Evolutionary conservation across 768 basidiomycete genomes (phyloP).

Genomic region (Hortiboletus campestris): DNA sequence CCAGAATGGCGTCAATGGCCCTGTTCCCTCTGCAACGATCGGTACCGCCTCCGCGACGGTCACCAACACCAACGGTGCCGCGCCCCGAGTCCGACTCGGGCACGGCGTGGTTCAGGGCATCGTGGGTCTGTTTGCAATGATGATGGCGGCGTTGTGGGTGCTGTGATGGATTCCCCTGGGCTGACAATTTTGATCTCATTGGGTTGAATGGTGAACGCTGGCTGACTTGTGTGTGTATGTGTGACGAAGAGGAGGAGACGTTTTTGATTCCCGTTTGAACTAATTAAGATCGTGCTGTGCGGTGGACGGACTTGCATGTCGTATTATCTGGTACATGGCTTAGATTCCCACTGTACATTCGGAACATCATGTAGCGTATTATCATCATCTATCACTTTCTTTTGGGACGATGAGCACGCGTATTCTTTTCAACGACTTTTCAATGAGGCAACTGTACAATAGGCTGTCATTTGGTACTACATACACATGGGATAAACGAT

Average conservation of each 20-base stretch:
- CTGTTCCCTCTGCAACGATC: conserved; percentile 55
- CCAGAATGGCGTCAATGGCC: conserved; percentile 30
- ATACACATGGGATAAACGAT: conserved; percentile 5
- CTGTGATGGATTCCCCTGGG: background rate
- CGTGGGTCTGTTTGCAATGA: background rate
- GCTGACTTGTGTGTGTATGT: too few species aligned
- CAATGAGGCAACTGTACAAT: background rate
- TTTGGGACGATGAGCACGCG: too few species aligned
- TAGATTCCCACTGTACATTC: background rate
- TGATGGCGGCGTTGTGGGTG: background rate
- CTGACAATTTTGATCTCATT: too few species aligned
- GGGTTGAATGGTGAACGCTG: too few species aligned
- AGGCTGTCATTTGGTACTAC: background rate
- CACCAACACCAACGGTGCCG: conserved; percentile 23
- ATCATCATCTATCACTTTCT: background rate
- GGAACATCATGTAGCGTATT: conserved; percentile 2
- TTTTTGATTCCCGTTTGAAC: background rate
- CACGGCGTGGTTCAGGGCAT: background rate
- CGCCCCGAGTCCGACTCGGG: background rate
- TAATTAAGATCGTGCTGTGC: background rate
- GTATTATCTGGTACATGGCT: background rate
- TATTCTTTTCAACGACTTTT: background rate
- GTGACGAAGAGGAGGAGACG: background rate
- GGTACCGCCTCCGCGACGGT: conserved; percentile 50
- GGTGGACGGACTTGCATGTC: background rate